Conservation (phyloP, 192 early-diverging fungal genomes). For the Pilobolus umbonatus region DNA sequence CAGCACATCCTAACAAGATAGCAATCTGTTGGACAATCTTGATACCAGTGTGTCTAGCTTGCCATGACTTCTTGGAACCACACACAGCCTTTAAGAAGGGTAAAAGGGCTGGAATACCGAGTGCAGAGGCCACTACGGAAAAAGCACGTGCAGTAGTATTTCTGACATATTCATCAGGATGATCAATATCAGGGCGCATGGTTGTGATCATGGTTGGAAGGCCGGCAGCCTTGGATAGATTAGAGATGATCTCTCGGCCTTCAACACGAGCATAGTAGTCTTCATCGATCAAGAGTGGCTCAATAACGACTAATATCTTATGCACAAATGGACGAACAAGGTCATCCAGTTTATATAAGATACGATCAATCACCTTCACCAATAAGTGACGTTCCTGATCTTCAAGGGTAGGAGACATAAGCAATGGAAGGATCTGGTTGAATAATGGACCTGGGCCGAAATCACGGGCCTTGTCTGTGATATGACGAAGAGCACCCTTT, state of each 20-base stretch:
- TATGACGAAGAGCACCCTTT: constrained; percentile 88
- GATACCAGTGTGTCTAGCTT: constrained; percentile 96
- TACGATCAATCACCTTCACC: constrained; percentile 97
- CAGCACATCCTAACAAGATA: constrained; percentile 88
- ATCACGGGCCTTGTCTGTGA: constrained; percentile 93
- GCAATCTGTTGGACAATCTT: constrained; percentile 98
- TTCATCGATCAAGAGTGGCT: constrained; percentile 94
- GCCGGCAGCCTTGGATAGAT: constrained; percentile 95
- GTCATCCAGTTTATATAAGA: constrained; percentile 93
- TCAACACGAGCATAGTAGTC: constrained; percentile 97
- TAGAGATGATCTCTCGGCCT: constrained; percentile 97
- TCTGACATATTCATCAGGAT: constrained; percentile 95
- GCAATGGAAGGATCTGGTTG: constrained; percentile 90
- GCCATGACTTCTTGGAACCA: constrained; percentile 93
- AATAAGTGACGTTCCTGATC: constrained; percentile 98
- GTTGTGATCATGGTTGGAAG: constrained; percentile 97
- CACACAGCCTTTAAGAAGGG: constrained; percentile 97
- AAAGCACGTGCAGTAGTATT: constrained; percentile 98
- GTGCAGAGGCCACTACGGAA: constrained; percentile 92
- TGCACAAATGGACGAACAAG: constrained; percentile 95
- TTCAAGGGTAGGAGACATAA: constrained; percentile 96
- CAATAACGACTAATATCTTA: constrained; percentile 98
- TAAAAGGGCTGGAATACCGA: constrained; percentile 89
- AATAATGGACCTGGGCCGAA: constrained; percentile 93
- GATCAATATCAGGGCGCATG: constrained; percentile 99